Conservation (phyloP, 208 protist species). For the Acanthamoeba sp. region DNA sequence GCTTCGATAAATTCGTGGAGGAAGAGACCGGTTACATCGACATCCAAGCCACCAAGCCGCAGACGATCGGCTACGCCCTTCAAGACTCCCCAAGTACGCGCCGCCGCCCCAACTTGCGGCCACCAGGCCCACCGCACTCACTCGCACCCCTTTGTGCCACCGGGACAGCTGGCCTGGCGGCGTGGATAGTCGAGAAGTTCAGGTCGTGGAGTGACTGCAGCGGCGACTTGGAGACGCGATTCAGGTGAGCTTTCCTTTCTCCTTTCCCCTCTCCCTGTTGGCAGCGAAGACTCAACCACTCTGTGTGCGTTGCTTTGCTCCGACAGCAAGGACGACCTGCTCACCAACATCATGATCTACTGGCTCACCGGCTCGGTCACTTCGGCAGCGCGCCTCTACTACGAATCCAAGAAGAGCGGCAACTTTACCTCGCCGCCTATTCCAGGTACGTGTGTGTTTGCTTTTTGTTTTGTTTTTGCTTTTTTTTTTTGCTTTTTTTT, state of each 20-base stretch:
- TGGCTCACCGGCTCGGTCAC: conserved; percentile 31
- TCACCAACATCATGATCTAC: conserved; percentile 73
- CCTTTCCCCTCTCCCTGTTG: no score
- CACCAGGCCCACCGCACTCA: neutral
- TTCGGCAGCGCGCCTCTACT: conserved; percentile 60
- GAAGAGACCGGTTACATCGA: conserved; percentile 27
- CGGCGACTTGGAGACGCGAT: conserved; percentile 15
- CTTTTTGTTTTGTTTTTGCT: neutral
- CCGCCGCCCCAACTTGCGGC: no score
- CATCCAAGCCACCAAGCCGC: conserved; percentile 61
- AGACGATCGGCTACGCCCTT: conserved; percentile 52
- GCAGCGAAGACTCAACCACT: neutral
- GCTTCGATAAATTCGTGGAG: conserved; percentile 29
- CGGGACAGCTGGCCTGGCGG: neutral
- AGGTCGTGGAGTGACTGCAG: conserved; percentile 43
- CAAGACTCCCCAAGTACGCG: conserved; percentile 18
- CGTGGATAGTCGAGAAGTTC: conserved; percentile 69
- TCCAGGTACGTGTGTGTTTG: neutral
- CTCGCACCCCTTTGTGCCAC: neutral
- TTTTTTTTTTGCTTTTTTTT: neutral
- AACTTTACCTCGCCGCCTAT: neutral
- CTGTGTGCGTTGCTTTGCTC: neutral
- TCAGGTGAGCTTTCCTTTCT: neutral
- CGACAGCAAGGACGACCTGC: conserved; percentile 50
- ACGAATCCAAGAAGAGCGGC: conserved; percentile 43